Conservation (phyloP, 2,329 filamentous ascomycete genomes). For the Myriosclerotinia duriaeana region DNA sequence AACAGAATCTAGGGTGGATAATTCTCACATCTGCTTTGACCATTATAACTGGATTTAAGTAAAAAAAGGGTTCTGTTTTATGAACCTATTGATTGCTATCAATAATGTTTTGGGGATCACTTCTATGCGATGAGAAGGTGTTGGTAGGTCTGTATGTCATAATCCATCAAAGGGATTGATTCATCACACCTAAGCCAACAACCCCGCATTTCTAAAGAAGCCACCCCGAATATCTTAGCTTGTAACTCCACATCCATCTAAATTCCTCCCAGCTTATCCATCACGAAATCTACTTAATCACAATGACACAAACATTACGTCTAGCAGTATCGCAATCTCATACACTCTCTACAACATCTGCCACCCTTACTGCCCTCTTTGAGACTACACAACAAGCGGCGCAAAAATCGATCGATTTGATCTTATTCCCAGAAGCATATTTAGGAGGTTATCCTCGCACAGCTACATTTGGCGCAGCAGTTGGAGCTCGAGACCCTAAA, state of each 20-base stretch:
- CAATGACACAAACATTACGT: conserved; percentile 34
- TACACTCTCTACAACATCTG: conserved; percentile 48
- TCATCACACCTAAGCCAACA: not conserved
- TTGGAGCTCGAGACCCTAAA: conserved; percentile 65
- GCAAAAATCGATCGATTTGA: conserved; percentile 56
- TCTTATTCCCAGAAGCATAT: conserved; percentile 90
- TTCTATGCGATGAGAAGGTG: no score
- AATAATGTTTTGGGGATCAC: no score
- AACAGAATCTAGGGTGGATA: no score
- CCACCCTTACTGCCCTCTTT: conserved; percentile 66
- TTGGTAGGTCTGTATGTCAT: no score
- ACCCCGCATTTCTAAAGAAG: not conserved
- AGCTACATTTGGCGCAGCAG: conserved; percentile 69
- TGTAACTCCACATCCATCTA: not conserved
- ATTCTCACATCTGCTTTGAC: no score
- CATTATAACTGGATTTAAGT: no score
- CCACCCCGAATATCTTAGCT: not conserved
- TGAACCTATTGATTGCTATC: no score
- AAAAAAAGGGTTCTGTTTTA: no score
- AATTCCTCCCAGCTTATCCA: not conserved
- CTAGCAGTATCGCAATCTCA: conserved; percentile 51
- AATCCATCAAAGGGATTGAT: not conserved
- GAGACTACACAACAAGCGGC: conserved; percentile 64
- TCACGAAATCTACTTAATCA: not conserved
- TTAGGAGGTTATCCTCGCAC: conserved; percentile 89